These are phyloP conservation scores for Ottelia alismoides DNA, from an alignment of 106 monocot genomes.

Conservation along the genomic window DNA sequence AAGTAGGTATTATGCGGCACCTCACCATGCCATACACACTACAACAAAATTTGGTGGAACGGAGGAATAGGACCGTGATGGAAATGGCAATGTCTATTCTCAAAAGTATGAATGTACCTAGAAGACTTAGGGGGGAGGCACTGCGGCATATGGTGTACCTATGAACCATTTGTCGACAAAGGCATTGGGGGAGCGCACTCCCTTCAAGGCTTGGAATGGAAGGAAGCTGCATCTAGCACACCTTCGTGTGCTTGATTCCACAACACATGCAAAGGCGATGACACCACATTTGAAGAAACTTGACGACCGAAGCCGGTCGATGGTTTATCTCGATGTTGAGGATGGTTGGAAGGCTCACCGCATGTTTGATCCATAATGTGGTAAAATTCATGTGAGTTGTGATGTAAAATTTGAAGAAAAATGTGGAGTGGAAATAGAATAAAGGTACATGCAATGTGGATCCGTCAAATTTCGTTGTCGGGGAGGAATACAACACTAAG, in stretches of 20 bases:
- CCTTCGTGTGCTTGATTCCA: too few relatives aligned
- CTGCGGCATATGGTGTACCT: constrained; percentile 1
- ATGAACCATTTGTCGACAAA: constrained; percentile 1
- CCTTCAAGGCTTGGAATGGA: too few relatives aligned
- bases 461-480: background rate
- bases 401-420: background rate
- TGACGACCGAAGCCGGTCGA: too few relatives aligned
- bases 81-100: background rate
- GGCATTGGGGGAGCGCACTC: too few relatives aligned
- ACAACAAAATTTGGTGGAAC: constrained; percentile 2
- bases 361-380: too few relatives aligned
- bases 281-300: background rate
- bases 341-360: too few relatives aligned
- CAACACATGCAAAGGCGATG: background rate
- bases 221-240: too few relatives aligned
- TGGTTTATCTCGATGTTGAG: too few relatives aligned
- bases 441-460: background rate
- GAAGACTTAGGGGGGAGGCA: background rate
- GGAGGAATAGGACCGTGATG: too few relatives aligned
- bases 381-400: too few relatives aligned
- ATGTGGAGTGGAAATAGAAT: too few relatives aligned
- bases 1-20: constrained; percentile 1
- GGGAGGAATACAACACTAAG: too few relatives aligned
- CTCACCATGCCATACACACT: background rate
- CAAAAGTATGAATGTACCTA: background rate